Conservation (phyloP, 768 basidiomycete genomes). For the Collybiopsis luxurians region DNA sequence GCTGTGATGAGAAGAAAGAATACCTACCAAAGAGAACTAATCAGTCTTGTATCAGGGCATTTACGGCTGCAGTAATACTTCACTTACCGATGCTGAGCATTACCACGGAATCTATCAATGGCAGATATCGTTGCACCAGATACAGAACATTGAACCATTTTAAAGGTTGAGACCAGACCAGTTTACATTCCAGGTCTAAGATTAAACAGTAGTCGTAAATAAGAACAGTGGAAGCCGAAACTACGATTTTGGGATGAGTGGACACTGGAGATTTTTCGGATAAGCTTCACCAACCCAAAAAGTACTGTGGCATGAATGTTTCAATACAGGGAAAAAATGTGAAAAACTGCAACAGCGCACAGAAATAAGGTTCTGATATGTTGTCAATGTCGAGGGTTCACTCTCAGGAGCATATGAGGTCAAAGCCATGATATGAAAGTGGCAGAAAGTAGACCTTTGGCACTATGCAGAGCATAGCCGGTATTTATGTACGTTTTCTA, state of each 20-base stretch:
- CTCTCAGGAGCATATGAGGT: no score
- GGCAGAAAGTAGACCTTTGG: no score
- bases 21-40: neutral
- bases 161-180: neutral
- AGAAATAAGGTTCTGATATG: neutral
- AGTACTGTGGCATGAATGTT: no score
- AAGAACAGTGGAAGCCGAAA: neutral
- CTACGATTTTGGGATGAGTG: neutral
- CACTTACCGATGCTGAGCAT: neutral
- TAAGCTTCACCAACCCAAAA: neutral
- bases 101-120: neutral
- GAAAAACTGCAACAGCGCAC: no score
- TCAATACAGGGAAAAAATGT: no score
- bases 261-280: no score
- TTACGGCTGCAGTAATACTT: neutral
- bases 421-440: no score
- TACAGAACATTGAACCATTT: neutral
- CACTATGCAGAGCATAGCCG: no score
- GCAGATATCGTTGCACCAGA: neutral
- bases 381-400: no score
- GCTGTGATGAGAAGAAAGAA: neutral
- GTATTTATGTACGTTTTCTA: no score
- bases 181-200: neutral
- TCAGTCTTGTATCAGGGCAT: no score
- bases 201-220: neutral